Evolutionary conservation across 1,139 yeast species (phyloP).

Genomic region (Hansenula lynferdii): DNA sequence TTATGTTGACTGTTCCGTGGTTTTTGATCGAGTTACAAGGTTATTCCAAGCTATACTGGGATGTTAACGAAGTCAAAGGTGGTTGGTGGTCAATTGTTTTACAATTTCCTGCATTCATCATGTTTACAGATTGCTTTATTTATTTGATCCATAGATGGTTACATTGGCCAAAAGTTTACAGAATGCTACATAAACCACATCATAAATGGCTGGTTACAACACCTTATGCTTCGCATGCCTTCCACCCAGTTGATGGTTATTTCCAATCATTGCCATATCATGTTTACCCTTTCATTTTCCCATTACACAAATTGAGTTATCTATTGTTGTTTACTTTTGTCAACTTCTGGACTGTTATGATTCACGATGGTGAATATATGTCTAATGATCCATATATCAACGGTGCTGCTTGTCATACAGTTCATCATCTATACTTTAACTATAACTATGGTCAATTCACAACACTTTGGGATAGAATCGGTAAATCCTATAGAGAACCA

Average conservation of each 20-base stretch:
- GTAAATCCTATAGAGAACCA: constrained; percentile 89
- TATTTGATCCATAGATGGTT: constrained; percentile 88
- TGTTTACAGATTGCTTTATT: constrained; percentile 92
- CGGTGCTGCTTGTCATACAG: constrained; percentile 98
- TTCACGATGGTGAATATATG: constrained; percentile 95
- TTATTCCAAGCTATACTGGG: constrained; percentile 70
- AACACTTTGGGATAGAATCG: constrained; percentile 95
- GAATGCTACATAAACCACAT: constrained; percentile 91
- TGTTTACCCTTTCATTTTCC: constrained; percentile 84
- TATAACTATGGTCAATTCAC: constrained; percentile 98
- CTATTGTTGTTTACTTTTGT: constrained; percentile 80
- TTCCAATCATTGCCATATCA: constrained; percentile 92
- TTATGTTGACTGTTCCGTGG: constrained; percentile 82
- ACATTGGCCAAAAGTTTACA: constrained; percentile 89
- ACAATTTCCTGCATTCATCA: constrained; percentile 73
- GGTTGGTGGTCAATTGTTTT: constrained; percentile 61
- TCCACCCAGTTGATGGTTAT: constrained; percentile 98
- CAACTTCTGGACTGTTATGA: constrained; percentile 97
- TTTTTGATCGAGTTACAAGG: constrained; percentile 82
- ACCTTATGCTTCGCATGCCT: constrained; percentile 97
- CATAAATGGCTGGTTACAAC: constrained; percentile 99
- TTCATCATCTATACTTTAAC: constrained; percentile 94
- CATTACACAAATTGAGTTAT: constrained; percentile 83
- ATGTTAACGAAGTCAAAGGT: constrained; percentile 55
- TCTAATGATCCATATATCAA: constrained; percentile 91